phyloP scores from a whole-genome alignment of 306 rosid genomes.

The Vicia faba region DNA sequence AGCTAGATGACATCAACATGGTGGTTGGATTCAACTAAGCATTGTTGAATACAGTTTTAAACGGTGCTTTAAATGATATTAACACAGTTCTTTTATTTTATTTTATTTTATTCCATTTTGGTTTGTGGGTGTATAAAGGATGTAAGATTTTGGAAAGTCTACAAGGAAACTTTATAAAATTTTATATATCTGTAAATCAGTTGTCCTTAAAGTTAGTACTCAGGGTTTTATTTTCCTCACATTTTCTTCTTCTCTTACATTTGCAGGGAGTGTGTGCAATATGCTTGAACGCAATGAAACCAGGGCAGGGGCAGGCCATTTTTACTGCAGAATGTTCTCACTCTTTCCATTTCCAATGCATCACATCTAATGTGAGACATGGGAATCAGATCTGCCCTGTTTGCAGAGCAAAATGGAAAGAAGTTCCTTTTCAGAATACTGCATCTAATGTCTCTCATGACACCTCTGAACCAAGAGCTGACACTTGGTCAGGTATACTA shows the following conservation, averaged over 20 bases:
- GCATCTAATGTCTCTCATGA: constrained; percentile 52
- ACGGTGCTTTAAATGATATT: background rate
- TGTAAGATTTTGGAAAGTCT: constrained; percentile 7
- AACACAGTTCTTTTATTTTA: background rate
- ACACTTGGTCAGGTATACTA: constrained; percentile 53
- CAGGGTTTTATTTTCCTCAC: constrained; percentile 34
- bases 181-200: background rate
- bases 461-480: constrained; percentile 51
- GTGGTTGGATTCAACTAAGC: background rate
- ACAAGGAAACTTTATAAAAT: background rate
- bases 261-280: constrained; percentile 83
- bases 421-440: constrained; percentile 74
- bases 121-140: no score
- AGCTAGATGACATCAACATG: background rate
- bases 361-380: constrained; percentile 85
- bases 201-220: background rate
- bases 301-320: constrained; percentile 90
- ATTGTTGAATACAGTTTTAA: background rate
- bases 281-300: constrained; percentile 71
- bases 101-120: background rate
- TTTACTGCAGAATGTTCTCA: constrained; percentile 98
- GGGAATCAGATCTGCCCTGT: constrained; percentile 90
- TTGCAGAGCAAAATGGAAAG: constrained; percentile 95
- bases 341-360: constrained; percentile 91
- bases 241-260: constrained; percentile 29